Conservation (phyloP, 352 stramenopile species). For the Discostella stelligera region DNA sequence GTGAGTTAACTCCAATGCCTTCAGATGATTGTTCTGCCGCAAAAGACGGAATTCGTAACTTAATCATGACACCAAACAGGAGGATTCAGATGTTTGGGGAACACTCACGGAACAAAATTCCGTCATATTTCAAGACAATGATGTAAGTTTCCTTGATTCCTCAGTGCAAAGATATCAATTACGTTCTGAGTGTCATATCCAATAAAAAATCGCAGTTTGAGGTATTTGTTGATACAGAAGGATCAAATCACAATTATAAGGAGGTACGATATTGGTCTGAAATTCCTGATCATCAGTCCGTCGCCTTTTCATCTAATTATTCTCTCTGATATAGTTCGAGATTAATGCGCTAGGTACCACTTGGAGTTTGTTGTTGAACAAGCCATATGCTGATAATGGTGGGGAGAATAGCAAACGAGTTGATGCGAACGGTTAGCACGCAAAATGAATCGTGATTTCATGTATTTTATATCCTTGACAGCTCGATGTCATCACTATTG, state of each 20-base stretch:
- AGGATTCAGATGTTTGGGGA: slow-evolving; percentile 50
- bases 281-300: neutral
- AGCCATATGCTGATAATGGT: slow-evolving; percentile 45
- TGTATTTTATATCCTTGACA: no score
- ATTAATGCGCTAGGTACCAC: slow-evolving; percentile 53
- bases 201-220: slow-evolving; percentile 32
- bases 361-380: slow-evolving; percentile 46
- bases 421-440: slow-evolving; percentile 23
- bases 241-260: slow-evolving; percentile 53
- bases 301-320: slow-evolving; percentile 4
- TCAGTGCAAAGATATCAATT: neutral
- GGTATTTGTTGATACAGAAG: slow-evolving; percentile 48
- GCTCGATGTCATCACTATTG: no score
- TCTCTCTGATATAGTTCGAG: slow-evolving; percentile 32
- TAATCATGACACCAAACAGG: slow-evolving; percentile 8
- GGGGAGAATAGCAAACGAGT: slow-evolving; percentile 46
- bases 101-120: slow-evolving; percentile 44
- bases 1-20: neutral
- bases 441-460: neutral
- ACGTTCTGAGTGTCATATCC: neutral
- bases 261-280: slow-evolving; percentile 19
- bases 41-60: no score
- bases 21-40: no score
- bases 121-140: slow-evolving; percentile 56
- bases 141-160: slow-evolving; percentile 26